These are phyloP conservation scores for Sporobolomyces pararoseus DNA, from an alignment of 768 basidiomycete species.

Conservation along the genomic window DNA sequence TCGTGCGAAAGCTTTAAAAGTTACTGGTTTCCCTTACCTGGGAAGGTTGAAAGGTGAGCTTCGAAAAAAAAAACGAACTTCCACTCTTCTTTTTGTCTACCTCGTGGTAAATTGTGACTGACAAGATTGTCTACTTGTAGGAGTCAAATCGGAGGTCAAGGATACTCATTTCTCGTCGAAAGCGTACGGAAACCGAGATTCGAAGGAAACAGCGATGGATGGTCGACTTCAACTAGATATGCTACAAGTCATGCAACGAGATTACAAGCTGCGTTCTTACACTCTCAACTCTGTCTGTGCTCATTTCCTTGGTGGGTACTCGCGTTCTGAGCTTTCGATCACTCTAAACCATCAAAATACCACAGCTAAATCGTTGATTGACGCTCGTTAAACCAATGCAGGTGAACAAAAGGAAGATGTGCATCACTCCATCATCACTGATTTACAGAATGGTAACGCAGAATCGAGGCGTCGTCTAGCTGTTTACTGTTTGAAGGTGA, in stretches of 20 bases:
- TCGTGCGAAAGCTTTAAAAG: constrained; percentile 76
- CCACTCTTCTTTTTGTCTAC: too few species aligned
- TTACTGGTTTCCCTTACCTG: constrained; percentile 64
- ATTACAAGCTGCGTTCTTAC: constrained; percentile 94
- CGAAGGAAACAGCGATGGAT: constrained; percentile 84
- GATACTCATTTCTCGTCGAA: constrained; percentile 97
- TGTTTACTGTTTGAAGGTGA: constrained; percentile 94
- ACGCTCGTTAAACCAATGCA: too few species aligned
- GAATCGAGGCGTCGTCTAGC: constrained; percentile 89
- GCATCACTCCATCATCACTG: constrained; percentile 96
- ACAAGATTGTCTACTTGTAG: too few species aligned
- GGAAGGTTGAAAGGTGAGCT: constrained; percentile 68
- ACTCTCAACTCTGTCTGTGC: constrained; percentile 97
- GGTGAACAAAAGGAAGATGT: constrained; percentile 99
- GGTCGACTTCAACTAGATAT: constrained; percentile 93
- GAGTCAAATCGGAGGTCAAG: constrained; percentile 70
- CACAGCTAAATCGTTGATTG: too few species aligned
- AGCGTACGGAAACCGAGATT: constrained; percentile 94
- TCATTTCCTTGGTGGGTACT: constrained; percentile 68
- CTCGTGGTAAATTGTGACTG: too few species aligned
- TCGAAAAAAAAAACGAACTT: too few species aligned
- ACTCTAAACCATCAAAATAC: background rate
- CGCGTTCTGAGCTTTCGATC: background rate
- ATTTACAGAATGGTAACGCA: constrained; percentile 90
- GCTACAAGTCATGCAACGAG: constrained; percentile 96